Percentiles rank a stretch among this genome's conserved stretches.
Conservation (phyloP, 2,329 filamentous ascomycete species). For the Calonectria leucothoes region DNA sequence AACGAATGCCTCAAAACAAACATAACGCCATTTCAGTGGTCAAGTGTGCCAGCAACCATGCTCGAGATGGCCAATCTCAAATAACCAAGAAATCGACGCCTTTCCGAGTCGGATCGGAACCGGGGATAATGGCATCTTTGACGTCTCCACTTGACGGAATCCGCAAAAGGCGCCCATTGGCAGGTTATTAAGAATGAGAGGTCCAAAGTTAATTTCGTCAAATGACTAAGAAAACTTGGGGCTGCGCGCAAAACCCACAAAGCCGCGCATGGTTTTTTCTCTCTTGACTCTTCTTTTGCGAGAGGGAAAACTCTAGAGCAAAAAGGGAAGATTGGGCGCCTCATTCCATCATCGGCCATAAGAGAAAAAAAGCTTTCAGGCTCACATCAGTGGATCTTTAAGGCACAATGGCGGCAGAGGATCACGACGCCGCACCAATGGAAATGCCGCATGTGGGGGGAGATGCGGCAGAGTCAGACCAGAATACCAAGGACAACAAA, state of each 20-base stretch:
- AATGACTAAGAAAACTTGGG: not conserved
- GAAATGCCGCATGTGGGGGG: not conserved
- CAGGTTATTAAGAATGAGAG: not conserved
- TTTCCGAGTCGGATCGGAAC: not conserved
- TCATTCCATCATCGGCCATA: not conserved
- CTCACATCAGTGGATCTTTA: not conserved
- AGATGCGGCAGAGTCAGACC: constrained; percentile 7
- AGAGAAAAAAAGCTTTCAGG: not conserved
- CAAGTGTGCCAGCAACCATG: not conserved
- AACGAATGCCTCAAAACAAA: not conserved
- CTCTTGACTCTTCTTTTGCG: not conserved
- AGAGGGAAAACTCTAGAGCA: not conserved
- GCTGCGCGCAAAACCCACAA: not conserved
- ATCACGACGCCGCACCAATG: not conserved
- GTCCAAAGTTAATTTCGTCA: constrained; percentile 2
- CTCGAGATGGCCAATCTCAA: not conserved
- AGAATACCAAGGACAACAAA: constrained; percentile 13
- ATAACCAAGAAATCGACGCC: not conserved
- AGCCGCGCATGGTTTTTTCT: not conserved
- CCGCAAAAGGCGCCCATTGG: not conserved
- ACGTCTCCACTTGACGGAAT: constrained; percentile 6
- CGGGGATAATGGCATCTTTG: constrained; percentile 1
- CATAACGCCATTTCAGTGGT: not conserved
- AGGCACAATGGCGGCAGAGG: not conserved
- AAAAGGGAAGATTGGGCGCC: no score